Base-by-base conservation (phyloP, 108 stramenopile species). In the Nannochloropsis gaditana region DNA sequence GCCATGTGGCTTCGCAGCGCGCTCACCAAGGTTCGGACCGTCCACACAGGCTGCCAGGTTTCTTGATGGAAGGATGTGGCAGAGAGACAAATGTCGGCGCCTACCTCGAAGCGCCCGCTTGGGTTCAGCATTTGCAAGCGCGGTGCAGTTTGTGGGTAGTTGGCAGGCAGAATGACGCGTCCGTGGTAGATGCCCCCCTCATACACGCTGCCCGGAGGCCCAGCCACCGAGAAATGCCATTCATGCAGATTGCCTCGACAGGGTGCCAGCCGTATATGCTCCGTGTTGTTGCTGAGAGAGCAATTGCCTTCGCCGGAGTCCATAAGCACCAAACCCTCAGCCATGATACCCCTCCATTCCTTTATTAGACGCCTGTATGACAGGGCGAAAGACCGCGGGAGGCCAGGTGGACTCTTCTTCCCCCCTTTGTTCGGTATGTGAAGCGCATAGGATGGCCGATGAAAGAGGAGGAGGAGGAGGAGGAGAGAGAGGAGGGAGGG, bases 51-150 rank as follows among this genome's bases (percentile, higher is more conserved):
- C 59, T 73, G 59, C 59, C 59, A 73, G 59, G 59, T 73, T n/a
- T 73, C 59, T 8, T 73, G 59, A 0, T 73, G 59, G n/a, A 73
- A 73, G n/a, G 59, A 15, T n/a, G 59, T 73, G 4, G 59, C 59
- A 15, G 59, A 73, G 15, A 73, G n/a, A 73, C 59, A 73, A 73
- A 73, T 73, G 59, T 73, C 59, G 15, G 59, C 59, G 59, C 59
- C 59, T 73, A 73, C 59, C 59, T 73, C 59, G 59, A 73, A 73
- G 59, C 59, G 59, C 4, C 59, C 59, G 59, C 59, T 73, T 2
- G 59, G 59, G n/a, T 73, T 73, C 19, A 73, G 59, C 59, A 73
- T 73, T n/a, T 73, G 59, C n/a, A 73, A 73, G n/a, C 59, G 59
- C 59, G 59, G 59, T 15, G 59, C 59, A 0, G 59, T n/a, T 4